phyloP scores from a whole-genome alignment of 2,329 filamentous ascomycete species.

The Tolypocladium ophioglossoides region DNA sequence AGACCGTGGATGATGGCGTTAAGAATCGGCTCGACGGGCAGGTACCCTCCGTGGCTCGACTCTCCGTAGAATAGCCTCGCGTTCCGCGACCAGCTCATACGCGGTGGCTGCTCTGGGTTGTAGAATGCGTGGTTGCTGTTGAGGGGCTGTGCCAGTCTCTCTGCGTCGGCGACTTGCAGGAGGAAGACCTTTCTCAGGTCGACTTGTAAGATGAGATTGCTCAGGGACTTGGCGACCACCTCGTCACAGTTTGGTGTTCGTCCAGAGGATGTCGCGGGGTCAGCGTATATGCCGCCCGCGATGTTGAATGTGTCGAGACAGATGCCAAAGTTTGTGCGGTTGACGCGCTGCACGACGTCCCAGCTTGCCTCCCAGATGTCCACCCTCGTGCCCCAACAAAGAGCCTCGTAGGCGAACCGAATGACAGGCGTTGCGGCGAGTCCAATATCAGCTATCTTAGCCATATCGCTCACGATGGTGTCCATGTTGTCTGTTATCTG shows the following conservation, averaged over 20 bases:
- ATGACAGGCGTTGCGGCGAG: slow-evolving; percentile 43
- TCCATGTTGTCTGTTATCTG: slow-evolving; percentile 35
- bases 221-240: slow-evolving; percentile 42
- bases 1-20: slow-evolving; percentile 51
- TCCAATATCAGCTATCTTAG: slow-evolving; percentile 57
- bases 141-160: slow-evolving; percentile 49
- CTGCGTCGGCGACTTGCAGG: slow-evolving; percentile 67
- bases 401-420: slow-evolving; percentile 62
- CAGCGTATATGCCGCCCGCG: slow-evolving; percentile 58
- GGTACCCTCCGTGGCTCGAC: slow-evolving; percentile 50
- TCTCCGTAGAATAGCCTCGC: slow-evolving; percentile 51
- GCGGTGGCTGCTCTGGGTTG: slow-evolving; percentile 21
- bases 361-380: slow-evolving; percentile 64
- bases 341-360: slow-evolving; percentile 54
- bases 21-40: slow-evolving; percentile 54
- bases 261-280: slow-evolving; percentile 46
- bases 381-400: slow-evolving; percentile 61
- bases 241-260: slow-evolving; percentile 43
- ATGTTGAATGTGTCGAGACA: slow-evolving; percentile 76
- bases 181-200: slow-evolving; percentile 61
- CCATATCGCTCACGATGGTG: slow-evolving; percentile 52
- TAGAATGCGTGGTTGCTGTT: slow-evolving; percentile 32
- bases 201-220: slow-evolving; percentile 40
- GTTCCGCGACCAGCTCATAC: slow-evolving; percentile 73
- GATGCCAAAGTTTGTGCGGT: slow-evolving; percentile 62